Percentiles rank a stretch among this genome's conserved stretches.
Conservation (phyloP, 2,329 filamentous ascomycete species). For the Colletotrichum camelliae region DNA sequence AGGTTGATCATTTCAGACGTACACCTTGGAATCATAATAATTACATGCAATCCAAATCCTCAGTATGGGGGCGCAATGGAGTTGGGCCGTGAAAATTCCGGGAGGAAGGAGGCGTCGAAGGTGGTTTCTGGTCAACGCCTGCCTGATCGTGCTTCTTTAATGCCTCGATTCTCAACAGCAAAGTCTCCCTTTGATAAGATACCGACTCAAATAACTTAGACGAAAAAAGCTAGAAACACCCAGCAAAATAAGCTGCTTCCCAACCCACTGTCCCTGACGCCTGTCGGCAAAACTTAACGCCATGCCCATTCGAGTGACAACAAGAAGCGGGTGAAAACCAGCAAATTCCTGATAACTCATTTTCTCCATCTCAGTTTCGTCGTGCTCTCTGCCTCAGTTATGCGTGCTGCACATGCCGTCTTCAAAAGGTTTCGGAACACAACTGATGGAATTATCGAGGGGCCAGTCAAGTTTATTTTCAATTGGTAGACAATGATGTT, state of each 20-base stretch:
- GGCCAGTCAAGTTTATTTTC: no score
- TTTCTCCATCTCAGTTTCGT: no score
- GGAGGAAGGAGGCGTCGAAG: background rate
- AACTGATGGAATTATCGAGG: no score
- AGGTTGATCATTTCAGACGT: background rate
- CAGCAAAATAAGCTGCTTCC: background rate
- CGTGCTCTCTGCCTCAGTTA: no score
- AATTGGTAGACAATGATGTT: no score
- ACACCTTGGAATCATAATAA: background rate
- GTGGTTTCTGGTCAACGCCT: background rate
- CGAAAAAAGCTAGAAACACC: no score
- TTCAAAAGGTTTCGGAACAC: no score
- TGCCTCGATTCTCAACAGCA: background rate
- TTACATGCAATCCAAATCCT: background rate
- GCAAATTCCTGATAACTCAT: no score
- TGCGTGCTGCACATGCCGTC: no score
- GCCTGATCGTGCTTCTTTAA: background rate
- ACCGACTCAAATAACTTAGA: background rate
- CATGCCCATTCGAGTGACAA: no score
- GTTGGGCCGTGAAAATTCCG: rapidly evolving
- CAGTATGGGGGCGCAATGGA: background rate
- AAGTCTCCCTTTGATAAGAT: rapidly evolving
- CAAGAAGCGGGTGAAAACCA: no score
- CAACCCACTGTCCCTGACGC: background rate
- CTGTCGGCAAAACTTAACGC: background rate